These are phyloP conservation scores for Mycosphaerelloides madeirae DNA, from an alignment of 2,329 filamentous ascomycete genomes.

Conservation along the genomic window DNA sequence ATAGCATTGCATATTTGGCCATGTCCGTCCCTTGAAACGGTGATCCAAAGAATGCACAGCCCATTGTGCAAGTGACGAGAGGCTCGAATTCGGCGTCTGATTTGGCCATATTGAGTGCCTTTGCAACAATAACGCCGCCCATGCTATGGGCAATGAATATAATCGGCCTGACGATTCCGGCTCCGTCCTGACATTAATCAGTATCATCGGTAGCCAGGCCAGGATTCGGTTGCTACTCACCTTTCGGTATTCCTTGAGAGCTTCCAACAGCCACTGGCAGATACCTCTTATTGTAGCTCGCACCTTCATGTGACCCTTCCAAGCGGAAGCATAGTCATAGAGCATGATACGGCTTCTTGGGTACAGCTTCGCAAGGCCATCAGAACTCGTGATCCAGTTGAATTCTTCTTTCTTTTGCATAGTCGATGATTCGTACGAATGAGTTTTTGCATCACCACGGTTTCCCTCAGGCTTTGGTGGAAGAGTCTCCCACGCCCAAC, in stretches of 20 bases:
- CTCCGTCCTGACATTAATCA: neutral
- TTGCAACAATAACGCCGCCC: conserved; percentile 1
- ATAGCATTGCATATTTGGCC: conserved; percentile 4
- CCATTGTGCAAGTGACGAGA: conserved; percentile 6
- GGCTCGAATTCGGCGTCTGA: neutral
- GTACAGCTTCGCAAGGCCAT: too few species aligned
- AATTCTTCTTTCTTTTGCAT: too few species aligned
- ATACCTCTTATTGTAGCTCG: neutral
- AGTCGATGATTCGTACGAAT: too few species aligned
- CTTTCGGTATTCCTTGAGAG: neutral
- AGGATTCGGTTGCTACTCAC: too few species aligned
- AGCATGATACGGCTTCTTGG: too few species aligned
- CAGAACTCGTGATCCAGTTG: too few species aligned
- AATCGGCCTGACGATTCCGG: neutral
- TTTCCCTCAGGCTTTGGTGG: too few species aligned
- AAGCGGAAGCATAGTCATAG: too few species aligned
- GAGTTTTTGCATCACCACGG: too few species aligned
- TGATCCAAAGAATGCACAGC: conserved; percentile 8
- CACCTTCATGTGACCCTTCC: too few species aligned
- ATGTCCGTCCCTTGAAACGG: conserved; percentile 6
- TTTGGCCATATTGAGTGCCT: neutral
- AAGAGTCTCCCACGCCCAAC: too few species aligned
- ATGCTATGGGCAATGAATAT: conserved; percentile 4
- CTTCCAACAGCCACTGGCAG: neutral
- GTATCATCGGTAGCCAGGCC: too few species aligned